phyloP scores from a whole-genome alignment of 2,329 filamentous ascomycete genomes.

The Colletotrichum destructivum region DNA sequence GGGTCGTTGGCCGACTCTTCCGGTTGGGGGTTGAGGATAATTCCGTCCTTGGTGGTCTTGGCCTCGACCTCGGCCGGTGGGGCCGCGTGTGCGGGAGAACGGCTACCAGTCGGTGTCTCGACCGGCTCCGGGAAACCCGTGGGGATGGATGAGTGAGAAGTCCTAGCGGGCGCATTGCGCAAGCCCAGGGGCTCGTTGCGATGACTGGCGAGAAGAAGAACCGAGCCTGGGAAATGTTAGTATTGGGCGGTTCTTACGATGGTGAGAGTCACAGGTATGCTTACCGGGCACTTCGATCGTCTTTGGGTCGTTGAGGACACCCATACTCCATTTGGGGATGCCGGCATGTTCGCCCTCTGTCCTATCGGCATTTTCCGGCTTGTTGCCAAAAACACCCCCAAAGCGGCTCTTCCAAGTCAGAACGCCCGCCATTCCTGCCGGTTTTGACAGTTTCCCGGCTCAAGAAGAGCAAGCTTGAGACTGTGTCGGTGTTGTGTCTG shows the following conservation, averaged over 20 bases:
- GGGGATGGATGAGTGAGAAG: slow-evolving; percentile 71
- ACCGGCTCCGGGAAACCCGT: slow-evolving; percentile 53
- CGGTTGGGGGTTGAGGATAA: slow-evolving; percentile 92
- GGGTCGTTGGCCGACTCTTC: slow-evolving; percentile 93
- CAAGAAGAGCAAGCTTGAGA: neutral
- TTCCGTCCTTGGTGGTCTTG: slow-evolving; percentile 87
- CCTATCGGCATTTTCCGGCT: slow-evolving; percentile 8
- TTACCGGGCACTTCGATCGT: slow-evolving; percentile 91
- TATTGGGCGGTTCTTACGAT: neutral
- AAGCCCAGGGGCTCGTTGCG: slow-evolving; percentile 73
- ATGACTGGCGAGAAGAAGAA: slow-evolving; percentile 69
- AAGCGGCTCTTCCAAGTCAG: slow-evolving; percentile 37
- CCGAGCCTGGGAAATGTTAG: slow-evolving; percentile 62
- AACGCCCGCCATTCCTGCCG: slow-evolving; percentile 22
- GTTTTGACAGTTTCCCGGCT: neutral
- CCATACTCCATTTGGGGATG: slow-evolving; percentile 72
- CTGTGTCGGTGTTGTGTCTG: neutral
- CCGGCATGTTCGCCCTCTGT: slow-evolving; percentile 21
- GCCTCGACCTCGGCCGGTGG: slow-evolving; percentile 62
- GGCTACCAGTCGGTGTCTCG: slow-evolving; percentile 41
- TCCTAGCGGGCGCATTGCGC: slow-evolving; percentile 69
- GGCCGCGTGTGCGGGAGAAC: slow-evolving; percentile 25
- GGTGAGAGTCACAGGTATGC: slow-evolving; percentile 44
- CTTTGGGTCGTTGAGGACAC: slow-evolving; percentile 84
- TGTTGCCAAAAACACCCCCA: slow-evolving; percentile 39